Evolutionary conservation across 2,329 filamentous ascomycete genomes (phyloP).

Genomic region (Chrysoporthe austroafricana): DNA sequence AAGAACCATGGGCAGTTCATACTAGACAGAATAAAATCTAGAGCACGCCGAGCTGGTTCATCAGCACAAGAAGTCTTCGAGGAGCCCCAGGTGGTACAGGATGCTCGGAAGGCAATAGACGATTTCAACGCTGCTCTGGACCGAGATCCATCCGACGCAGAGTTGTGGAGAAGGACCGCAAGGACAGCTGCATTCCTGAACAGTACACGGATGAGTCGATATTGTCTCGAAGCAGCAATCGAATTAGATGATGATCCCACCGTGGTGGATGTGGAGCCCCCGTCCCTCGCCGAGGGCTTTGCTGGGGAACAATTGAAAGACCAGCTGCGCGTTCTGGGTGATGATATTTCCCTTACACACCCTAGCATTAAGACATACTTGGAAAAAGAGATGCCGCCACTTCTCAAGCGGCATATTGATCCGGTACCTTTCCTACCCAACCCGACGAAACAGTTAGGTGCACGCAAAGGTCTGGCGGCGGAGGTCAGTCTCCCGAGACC

Average conservation of each 20-base stretch:
- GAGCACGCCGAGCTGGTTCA: constrained; percentile 39
- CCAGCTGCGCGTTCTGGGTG: constrained; percentile 56
- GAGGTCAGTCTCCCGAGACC: constrained; percentile 32
- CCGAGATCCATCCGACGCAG: constrained; percentile 68
- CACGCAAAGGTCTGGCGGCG: constrained; percentile 33
- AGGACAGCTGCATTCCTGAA: constrained; percentile 62
- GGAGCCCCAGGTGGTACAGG: constrained; percentile 42
- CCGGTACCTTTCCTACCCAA: constrained; percentile 66
- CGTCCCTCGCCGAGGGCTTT: constrained; percentile 65
- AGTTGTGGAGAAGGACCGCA: constrained; percentile 65
- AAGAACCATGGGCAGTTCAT: constrained; percentile 95
- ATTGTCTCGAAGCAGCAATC: constrained; percentile 67
- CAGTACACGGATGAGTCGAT: constrained; percentile 61
- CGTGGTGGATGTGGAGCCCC: constrained; percentile 63
- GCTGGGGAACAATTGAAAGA: constrained; percentile 65
- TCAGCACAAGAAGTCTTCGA: constrained; percentile 40
- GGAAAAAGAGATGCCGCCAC: constrained; percentile 53
- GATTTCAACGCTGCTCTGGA: constrained; percentile 64
- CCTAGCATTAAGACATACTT: constrained; percentile 63
- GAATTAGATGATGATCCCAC: constrained; percentile 70
- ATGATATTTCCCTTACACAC: constrained; percentile 61
- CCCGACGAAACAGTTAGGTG: constrained; percentile 46
- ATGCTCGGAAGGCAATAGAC: constrained; percentile 53
- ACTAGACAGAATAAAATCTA: constrained; percentile 72
- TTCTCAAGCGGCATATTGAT: constrained; percentile 60